Evolutionary conservation across 176 grass and related monocot genomes (phyloP).

Genomic region (Musa troglodytarum): DNA sequence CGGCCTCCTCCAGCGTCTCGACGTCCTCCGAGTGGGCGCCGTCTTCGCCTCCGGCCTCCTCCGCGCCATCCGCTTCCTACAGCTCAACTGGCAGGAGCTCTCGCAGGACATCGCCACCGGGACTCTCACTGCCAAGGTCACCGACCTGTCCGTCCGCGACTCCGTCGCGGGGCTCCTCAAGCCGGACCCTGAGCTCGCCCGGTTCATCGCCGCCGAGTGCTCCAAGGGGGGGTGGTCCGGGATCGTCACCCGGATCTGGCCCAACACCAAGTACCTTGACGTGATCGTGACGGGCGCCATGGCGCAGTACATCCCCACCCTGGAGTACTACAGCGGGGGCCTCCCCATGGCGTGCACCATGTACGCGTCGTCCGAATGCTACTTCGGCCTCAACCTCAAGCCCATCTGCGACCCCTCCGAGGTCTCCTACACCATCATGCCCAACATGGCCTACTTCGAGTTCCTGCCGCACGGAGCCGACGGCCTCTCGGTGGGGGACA

Average conservation of each 20-base stretch:
- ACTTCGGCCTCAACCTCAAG: slow-evolving; percentile 83
- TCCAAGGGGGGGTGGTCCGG: slow-evolving; percentile 58
- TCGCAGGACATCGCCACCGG: slow-evolving; percentile 48
- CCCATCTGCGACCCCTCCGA: slow-evolving; percentile 80
- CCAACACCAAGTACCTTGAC: slow-evolving; percentile 89
- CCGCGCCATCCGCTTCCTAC: slow-evolving; percentile 90
- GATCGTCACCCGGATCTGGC: slow-evolving; percentile 80
- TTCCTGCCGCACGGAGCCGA: slow-evolving; percentile 57
- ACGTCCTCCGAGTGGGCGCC: slow-evolving; percentile 87
- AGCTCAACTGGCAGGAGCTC: slow-evolving; percentile 85
- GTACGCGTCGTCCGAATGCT: slow-evolving; percentile 95
- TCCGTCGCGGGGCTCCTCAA: slow-evolving; percentile 50
- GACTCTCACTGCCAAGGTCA: slow-evolving; percentile 41
- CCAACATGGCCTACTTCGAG: slow-evolving; percentile 99
- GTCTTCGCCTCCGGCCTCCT: slow-evolving; percentile 93
- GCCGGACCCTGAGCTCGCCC: slow-evolving; percentile 50
- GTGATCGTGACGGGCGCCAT: slow-evolving; percentile 93
- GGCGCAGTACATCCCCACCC: slow-evolving; percentile 92
- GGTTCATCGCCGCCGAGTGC: slow-evolving; percentile 54
- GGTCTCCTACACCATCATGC: slow-evolving; percentile 98
- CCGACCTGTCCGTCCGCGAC: slow-evolving; percentile 58
- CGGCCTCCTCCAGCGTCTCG: slow-evolving; percentile 69
- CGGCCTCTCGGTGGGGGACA: neutral
- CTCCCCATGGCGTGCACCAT: slow-evolving; percentile 95
- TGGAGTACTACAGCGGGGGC: slow-evolving; percentile 72